phyloP scores from a whole-genome alignment of 2,329 filamentous ascomycete genomes.

The Acephala macrosclerotiorum region DNA sequence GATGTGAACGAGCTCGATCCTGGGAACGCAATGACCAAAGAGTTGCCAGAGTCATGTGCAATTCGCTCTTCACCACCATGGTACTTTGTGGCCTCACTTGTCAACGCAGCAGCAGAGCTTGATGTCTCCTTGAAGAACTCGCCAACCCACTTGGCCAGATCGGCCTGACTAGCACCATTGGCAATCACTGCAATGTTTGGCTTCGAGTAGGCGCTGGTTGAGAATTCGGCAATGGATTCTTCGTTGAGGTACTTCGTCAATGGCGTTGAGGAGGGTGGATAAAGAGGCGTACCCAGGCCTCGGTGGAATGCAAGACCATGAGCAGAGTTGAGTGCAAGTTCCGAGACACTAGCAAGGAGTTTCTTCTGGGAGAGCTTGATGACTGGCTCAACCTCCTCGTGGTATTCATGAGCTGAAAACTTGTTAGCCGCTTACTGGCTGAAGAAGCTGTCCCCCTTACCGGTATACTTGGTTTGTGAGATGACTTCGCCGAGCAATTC shows the following conservation, averaged over 20 bases:
- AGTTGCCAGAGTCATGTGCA: conserved; percentile 77
- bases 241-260: conserved; percentile 83
- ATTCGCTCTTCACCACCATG: conserved; percentile 94
- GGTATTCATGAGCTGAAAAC: conserved; percentile 81
- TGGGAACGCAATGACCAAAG: conserved; percentile 90
- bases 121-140: conserved; percentile 86
- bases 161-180: conserved; percentile 80
- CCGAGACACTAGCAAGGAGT: conserved; percentile 66
- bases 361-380: conserved; percentile 81
- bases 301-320: conserved; percentile 91
- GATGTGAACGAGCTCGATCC: conserved; percentile 78
- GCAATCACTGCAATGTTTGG: conserved; percentile 90
- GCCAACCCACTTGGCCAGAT: conserved; percentile 87
- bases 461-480: conserved; percentile 84
- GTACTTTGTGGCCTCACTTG: conserved; percentile 79
- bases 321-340: conserved; percentile 83
- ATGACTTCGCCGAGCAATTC: conserved; percentile 94
- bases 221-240: conserved; percentile 76
- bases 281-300: conserved; percentile 82
- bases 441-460: conserved; percentile 53
- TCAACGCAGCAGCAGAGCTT: conserved; percentile 58
- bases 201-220: conserved; percentile 83
- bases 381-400: conserved; percentile 83
- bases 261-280: conserved; percentile 75
- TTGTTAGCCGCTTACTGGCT: conserved; percentile 1